Evolutionary conservation across 2,329 filamentous ascomycete genomes (phyloP), one percentile per base, ranked within the genome.

Genomic region (Phyllosticta paracitricarpa): DNA sequence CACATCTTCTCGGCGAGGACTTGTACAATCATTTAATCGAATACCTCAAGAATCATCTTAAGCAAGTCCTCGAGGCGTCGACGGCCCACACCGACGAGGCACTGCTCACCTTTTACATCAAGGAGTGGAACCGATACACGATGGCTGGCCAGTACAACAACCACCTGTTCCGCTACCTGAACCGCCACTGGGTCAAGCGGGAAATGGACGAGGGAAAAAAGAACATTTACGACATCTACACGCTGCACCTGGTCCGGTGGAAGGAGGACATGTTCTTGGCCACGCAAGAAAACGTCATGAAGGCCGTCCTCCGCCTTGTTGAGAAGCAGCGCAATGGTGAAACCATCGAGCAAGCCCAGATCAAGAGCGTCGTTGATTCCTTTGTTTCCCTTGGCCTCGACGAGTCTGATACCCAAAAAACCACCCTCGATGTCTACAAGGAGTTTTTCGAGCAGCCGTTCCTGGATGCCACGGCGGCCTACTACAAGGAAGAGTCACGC

Each of bases 161-260:
- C 75, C 93, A 99, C 72, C 79, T 99, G 7, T 99, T 99, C 80
- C 82, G 88, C 59, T 99, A 99, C 72, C 84, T 99, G 26, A 99
- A 99, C 72, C 85, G 94, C 30, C 94, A 99, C 76, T 99, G 95
- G 94, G 94, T 99, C 1, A 99, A 97, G 81, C 84, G 94, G 30
- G 94, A 99, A 77, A 96, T 99, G 77, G 94, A 99, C 65, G 94
- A 99, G 75, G 94, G 94, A 35, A 97, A 99, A 78, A 97, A 97
- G 79, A 89, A 93, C 69, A 89, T 97, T 7, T 97, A 95, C 74
- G 94, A 99, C 73, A 94, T 99, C 56, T 99, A 99, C 76, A 99
- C 94, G 0, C 79, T 99, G 40, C 94, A 99, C 69, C 80, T 99
- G 51, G 94, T 97, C 22, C 90, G 93, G 71, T 99, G 94, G 94